Conservation (phyloP, 2,329 filamentous ascomycete species). For the Cladosporium sp. region DNA sequence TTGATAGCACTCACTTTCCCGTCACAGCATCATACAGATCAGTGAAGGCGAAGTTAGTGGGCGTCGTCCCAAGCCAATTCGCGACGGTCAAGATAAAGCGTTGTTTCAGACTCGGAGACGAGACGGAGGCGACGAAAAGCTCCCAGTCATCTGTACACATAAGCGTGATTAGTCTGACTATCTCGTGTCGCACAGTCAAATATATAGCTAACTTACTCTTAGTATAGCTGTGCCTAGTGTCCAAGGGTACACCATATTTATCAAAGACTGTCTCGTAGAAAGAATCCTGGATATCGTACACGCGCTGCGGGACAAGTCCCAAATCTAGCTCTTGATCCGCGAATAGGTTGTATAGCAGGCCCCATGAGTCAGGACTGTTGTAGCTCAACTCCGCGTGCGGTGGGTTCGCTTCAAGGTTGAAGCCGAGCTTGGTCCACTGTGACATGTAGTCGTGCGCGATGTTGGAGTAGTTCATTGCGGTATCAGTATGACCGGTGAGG, state of each 20-base stretch:
- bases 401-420: constrained; percentile 36
- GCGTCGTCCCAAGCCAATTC: constrained; percentile 51
- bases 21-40: constrained; percentile 54
- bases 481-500: constrained; percentile 45
- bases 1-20: constrained; percentile 34
- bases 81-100: constrained; percentile 52
- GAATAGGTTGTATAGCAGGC: constrained; percentile 58
- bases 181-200: not conserved
- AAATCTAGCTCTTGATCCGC: constrained; percentile 50
- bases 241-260: constrained; percentile 54
- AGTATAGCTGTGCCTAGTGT: constrained; percentile 49
- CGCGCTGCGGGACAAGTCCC: constrained; percentile 50
- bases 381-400: constrained; percentile 54
- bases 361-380: constrained; percentile 22
- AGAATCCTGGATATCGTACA: constrained; percentile 55
- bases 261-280: constrained; percentile 55
- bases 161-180: not conserved
- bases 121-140: constrained; percentile 51
- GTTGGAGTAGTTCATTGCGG: constrained; percentile 44
- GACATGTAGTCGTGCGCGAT: constrained; percentile 55
- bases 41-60: constrained; percentile 50
- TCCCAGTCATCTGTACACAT: constrained; percentile 49
- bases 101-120: constrained; percentile 43
- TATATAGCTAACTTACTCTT: constrained; percentile 25
- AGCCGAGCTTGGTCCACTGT: constrained; percentile 33